Base-by-base conservation (phyloP, 805 yeast species). In the Nematodospora valgi region DNA sequence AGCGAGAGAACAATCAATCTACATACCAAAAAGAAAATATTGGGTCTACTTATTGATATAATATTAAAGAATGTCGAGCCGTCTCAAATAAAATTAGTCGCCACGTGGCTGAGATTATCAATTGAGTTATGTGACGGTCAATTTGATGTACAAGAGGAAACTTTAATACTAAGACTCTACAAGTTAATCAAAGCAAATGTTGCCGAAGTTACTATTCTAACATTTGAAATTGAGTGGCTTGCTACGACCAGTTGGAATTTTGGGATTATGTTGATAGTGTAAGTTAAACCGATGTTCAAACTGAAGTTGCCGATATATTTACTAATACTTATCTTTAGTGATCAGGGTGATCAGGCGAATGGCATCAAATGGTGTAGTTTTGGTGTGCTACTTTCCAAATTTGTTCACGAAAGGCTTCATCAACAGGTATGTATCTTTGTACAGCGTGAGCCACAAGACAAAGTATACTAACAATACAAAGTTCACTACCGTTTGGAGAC, bases 171-270 rank as follows among this genome's bases (percentile, higher is more conserved):
- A 12, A 12, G 22, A 13, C 12, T 30, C 6, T 30, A 30, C 19
- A 7, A 15, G 14, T 11, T 10, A 6, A 30, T 30, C 6, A 30
- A 20, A 21, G n/a, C 15, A 13, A 21, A 21, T 14, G 11, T 6
- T 10, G 15, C 13, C 12, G 32, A 34, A 28, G 11, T 21, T 4
- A 15, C 22, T 9, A 15, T 27, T 13, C 37, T 32, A 12, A 20
- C 37, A 5, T 34, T 34, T 34, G 37, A 34, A 24, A 24, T 34
- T 13, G 37, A 34, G 10, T 34, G 37, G 37, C 17, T 34, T 6
- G 23, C 37, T 17, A 22, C 37, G 11, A 20, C 32, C 20, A n/a
- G 21, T 13, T 34, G 37, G 32, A 34, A 34, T 24, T 10, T 12
- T 7, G 32, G 37, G 12, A 16, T 34, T 12, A 25, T 21, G 5